Base-by-base conservation (phyloP, 2,329 filamentous ascomycete species). In the Epichloe typhina region DNA sequence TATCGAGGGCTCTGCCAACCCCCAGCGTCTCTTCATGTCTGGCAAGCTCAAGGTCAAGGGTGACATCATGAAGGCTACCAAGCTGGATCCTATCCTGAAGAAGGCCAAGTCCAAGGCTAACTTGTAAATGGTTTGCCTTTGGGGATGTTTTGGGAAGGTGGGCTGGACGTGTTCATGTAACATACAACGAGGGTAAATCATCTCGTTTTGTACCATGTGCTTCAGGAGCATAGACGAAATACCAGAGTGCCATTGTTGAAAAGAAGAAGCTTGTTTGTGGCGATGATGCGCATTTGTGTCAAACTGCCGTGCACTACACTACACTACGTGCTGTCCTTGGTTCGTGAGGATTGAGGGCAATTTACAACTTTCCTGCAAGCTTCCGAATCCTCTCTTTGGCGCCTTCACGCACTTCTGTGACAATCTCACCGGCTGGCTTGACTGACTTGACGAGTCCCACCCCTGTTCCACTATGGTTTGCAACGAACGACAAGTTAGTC, bases 31-130 rank as follows among this genome's bases (percentile, higher is more conserved):
- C 57, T 96, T 97, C 73, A 97, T 98, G 91, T 80, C 80, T n/a
- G 93, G 93, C 62, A 96, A 95, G 78, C 77, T 98, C 65, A 98
- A 97, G 86, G 81, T 97, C 66, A 94, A 89, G 81, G 93, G 93
- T 56, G 89, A 97, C 68, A 82, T 97, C 54, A 97, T 97, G 91
- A 96, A 96, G 80, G 86, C 93, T 38, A 96, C 90, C 54, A 95
- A 94, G 82, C 81, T 96, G 71, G 89, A 96, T 71, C 86, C 88
- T 40, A 85, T 97, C 62, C 73, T 95, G 57, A 89, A 88, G 77
- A 93, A 89, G 77, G 86, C 87, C 38, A 84, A 88, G 74, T 76
- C 73, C 62, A 86, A 88, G 77, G 79, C 87, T 59, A 95, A 95
- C 79, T 73, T 95, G 72, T 90, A 82, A 74, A 62, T 46, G 6